Evolutionary conservation across 2,329 filamentous ascomycete species (phyloP).

Genomic region (Calonectria honghensis): DNA sequence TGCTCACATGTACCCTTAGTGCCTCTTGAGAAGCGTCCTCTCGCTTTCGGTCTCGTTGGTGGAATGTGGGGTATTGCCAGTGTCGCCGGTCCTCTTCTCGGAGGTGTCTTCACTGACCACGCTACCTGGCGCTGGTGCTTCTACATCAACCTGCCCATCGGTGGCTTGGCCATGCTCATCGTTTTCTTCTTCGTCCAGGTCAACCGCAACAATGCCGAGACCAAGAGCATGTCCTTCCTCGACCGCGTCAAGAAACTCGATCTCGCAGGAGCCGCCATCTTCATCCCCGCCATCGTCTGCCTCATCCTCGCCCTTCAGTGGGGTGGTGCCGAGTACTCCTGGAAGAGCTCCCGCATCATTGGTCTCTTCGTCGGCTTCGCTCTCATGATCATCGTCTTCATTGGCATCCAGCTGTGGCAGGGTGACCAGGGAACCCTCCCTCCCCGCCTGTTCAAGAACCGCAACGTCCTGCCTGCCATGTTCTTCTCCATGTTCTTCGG

Average conservation of each 20-base stretch:
- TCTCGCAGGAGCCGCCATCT: constrained; percentile 67
- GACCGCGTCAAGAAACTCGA: constrained; percentile 68
- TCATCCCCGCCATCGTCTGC: constrained; percentile 71
- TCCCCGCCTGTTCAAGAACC: constrained; percentile 66
- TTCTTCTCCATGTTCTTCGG: constrained; percentile 70
- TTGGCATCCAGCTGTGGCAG: constrained; percentile 66
- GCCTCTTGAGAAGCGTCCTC: constrained; percentile 71
- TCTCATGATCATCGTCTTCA: constrained; percentile 67
- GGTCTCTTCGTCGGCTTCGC: constrained; percentile 71
- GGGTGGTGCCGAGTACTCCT: constrained; percentile 72
- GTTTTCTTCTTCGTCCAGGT: constrained; percentile 69
- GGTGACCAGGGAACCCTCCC: constrained; percentile 67
- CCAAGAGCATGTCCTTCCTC: constrained; percentile 58
- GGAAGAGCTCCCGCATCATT: constrained; percentile 69
- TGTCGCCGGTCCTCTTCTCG: constrained; percentile 70
- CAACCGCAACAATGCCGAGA: constrained; percentile 60
- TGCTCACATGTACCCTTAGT: constrained; percentile 57
- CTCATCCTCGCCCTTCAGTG: constrained; percentile 75
- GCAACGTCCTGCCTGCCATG: constrained; percentile 64
- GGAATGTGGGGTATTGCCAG: constrained; percentile 74
- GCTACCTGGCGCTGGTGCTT: constrained; percentile 74
- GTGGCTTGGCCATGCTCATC: constrained; percentile 67
- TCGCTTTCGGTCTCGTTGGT: constrained; percentile 73
- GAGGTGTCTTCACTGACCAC: constrained; percentile 70
- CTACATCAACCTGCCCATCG: constrained; percentile 68